Conservation (phyloP, 805 yeast species). For the Nakazawaea ambrosiae region DNA sequence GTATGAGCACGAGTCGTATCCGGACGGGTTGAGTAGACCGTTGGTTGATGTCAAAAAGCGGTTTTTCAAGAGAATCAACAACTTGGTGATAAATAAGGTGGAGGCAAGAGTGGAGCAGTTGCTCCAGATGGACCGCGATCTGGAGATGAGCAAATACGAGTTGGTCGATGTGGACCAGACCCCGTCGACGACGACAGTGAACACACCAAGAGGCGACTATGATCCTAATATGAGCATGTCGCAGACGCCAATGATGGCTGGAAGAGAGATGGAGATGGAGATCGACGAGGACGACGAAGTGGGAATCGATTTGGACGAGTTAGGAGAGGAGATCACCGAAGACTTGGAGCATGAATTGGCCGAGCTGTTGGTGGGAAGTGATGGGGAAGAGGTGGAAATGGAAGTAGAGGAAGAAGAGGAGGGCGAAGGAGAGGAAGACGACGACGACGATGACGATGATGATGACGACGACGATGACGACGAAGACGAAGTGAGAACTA, state of each 20-base stretch:
- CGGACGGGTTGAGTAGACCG: constrained; percentile 85
- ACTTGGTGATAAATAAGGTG: constrained; percentile 65
- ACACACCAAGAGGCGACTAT: constrained; percentile 16
- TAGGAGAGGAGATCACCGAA: constrained; percentile 9
- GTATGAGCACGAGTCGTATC: constrained; percentile 27
- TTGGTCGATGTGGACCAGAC: constrained; percentile 49
- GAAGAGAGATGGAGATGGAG: constrained; percentile 13
- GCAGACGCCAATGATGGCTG: constrained; percentile 10
- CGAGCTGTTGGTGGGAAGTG: constrained; percentile 7
- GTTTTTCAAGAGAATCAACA: constrained; percentile 64
- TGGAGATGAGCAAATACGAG: constrained; percentile 75
- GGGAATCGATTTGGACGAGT: constrained; percentile 15
- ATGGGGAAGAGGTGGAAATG: constrained; percentile 27
- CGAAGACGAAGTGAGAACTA: constrained; percentile 43
- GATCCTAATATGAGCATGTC: constrained; percentile 12
- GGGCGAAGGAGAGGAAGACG: constrained; percentile 40
- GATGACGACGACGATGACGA: constrained; percentile 51
- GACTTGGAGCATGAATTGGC: constrained; percentile 11
- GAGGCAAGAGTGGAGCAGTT: constrained; percentile 76
- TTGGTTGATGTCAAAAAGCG: constrained; percentile 65
- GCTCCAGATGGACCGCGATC: constrained; percentile 69
- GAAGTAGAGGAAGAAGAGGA: constrained; percentile 40
- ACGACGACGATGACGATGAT: constrained; percentile 45
- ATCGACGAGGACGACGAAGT: constrained; percentile 27
- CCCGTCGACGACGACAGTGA: constrained; percentile 25